Evolutionary conservation across 495 filamentous ascomycete genomes (phyloP).

Genomic region (Penicillium odoratum): DNA sequence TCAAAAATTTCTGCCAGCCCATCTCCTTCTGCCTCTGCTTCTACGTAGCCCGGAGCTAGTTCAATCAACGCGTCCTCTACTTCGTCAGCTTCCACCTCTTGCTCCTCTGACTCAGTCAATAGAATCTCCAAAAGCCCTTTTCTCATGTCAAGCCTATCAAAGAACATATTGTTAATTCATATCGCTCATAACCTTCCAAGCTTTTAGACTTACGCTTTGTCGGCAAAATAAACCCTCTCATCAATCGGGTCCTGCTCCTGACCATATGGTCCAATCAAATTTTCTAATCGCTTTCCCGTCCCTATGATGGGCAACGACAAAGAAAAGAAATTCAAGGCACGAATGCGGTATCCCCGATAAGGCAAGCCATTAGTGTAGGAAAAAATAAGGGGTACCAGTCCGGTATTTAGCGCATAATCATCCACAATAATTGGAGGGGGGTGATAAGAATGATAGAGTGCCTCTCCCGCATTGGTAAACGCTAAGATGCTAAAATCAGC

Average conservation of each 20-base stretch:
- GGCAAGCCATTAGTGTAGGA: background rate
- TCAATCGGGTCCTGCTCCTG: background rate
- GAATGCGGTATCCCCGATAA: background rate
- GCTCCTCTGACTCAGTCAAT: slow-evolving; percentile 1
- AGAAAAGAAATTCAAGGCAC: background rate
- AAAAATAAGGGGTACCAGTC: background rate
- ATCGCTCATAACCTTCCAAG: background rate
- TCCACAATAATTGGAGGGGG: slow-evolving; percentile 1
- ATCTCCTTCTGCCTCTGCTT: slow-evolving; percentile 2
- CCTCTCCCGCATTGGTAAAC: background rate
- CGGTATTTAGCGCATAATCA: slow-evolving; percentile 1
- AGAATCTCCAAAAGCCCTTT: background rate
- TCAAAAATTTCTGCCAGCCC: background rate
- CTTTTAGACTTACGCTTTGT: background rate
- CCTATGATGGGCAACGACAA: background rate
- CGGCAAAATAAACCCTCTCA: background rate
- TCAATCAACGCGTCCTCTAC: slow-evolving; percentile 1
- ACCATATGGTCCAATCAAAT: background rate
- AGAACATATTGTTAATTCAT: slow-evolving; percentile 1
- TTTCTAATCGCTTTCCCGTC: background rate
- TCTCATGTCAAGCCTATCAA: slow-evolving; percentile 1
- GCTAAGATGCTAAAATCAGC: background rate
- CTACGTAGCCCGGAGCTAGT: slow-evolving; percentile 1
- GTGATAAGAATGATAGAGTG: background rate
- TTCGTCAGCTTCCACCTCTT: slow-evolving; percentile 1